Conservation (phyloP, 1,284 basidiomycete species). For the Malassezia globosa region DNA sequence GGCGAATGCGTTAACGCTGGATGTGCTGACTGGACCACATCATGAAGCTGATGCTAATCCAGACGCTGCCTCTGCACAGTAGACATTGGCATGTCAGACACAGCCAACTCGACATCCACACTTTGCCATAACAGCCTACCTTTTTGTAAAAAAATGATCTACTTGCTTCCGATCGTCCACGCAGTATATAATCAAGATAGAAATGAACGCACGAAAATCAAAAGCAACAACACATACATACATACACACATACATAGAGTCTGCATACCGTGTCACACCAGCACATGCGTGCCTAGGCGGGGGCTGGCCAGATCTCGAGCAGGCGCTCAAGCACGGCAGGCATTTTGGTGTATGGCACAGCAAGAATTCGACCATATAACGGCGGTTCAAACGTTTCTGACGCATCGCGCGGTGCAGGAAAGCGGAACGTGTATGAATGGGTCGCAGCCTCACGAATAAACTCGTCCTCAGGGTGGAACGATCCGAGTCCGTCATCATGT, state of each 20-base stretch:
- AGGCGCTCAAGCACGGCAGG: conserved; percentile 4
- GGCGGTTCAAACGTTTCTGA: conserved; percentile 38
- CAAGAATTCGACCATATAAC: conserved; percentile 32
- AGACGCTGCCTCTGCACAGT: no score
- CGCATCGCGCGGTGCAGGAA: conserved; percentile 37
- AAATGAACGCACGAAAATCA: no score
- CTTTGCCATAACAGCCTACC: background rate
- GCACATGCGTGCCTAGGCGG: background rate
- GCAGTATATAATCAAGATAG: no score
- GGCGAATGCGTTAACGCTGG: background rate
- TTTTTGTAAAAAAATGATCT: background rate
- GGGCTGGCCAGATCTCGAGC: conserved; percentile 7
- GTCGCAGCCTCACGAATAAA: conserved; percentile 26
- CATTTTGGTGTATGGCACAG: conserved; percentile 21
- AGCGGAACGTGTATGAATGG: conserved; percentile 36
- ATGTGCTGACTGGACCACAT: background rate
- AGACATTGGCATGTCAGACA: no score
- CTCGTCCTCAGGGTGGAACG: conserved; percentile 44
- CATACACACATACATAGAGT: no score
- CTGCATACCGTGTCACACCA: no score
- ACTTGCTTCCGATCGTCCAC: no score
- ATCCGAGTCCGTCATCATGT: conserved; percentile 27
- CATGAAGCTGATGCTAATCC: no score
- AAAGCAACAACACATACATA: no score
- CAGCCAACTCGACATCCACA: no score